Conservation (phyloP, 2,329 filamentous ascomycete species). For the Neurospora sp. region DNA sequence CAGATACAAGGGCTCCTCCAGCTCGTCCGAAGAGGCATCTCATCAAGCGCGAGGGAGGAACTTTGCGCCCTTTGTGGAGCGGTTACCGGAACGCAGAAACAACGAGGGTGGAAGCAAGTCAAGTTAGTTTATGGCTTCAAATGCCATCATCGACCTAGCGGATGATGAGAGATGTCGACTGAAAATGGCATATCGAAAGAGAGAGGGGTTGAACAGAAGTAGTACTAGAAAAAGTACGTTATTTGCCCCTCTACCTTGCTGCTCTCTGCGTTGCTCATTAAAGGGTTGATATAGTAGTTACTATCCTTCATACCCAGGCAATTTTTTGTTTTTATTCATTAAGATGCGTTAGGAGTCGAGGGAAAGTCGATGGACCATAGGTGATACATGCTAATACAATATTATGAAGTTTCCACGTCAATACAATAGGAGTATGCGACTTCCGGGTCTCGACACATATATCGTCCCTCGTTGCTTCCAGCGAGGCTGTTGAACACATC, state of each 20-base stretch:
- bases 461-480: neutral
- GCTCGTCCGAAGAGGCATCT: neutral
- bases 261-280: neutral
- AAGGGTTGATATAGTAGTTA: neutral
- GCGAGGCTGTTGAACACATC: neutral
- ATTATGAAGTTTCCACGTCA: neutral
- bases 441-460: no score
- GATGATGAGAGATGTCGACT: neutral
- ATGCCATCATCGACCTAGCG: neutral
- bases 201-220: neutral
- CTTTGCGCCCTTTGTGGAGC: slow-evolving; percentile 14
- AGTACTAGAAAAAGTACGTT: neutral
- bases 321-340: neutral
- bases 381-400: neutral
- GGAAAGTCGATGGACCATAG: neutral
- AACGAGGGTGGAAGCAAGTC: neutral
- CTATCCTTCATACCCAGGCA: neutral
- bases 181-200: neutral
- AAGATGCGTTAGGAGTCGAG: neutral
- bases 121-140: neutral
- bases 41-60: neutral
- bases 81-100: neutral
- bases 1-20: neutral
- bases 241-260: neutral
- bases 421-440: neutral